Evolutionary conservation across 306 rosid genomes (phyloP), one percentile per base, ranked within the genome.

Genomic region (Begonia peltatifolia): DNA sequence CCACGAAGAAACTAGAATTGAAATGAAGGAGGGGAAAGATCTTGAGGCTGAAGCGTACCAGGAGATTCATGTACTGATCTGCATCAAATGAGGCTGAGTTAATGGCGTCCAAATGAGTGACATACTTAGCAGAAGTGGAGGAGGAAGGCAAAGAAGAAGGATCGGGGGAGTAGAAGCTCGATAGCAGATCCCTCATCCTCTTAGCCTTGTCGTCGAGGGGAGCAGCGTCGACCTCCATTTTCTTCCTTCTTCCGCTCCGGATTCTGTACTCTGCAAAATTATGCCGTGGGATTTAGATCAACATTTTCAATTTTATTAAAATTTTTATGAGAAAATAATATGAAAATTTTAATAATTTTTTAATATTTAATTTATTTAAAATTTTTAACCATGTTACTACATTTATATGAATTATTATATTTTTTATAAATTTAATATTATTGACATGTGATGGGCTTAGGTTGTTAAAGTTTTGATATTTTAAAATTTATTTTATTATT

Each of bases 91-190:
- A 73, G 56, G 74, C 13, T 60, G 84, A 66, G 73, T 90, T 85
- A 60, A 90, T 90, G 72, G 83, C 87, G 12, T 90, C 92, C 41
- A 76, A 79, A 18, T 88, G 83, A 23, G 93, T 66, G 41, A 74
- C 64, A 48, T 42, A 51, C 41, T 75, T 72, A 68, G 82, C 47
- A 8, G 71, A 46, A 1, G 63, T 63, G 4, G 67, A 57, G 54
- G 65, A 47, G 53, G 87, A 56, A 9, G 84, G 62, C 62, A 30
- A 30, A 30, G 57, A 53, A 22, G 97, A 77, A 76, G 77, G 74
- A 59, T 80, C 95, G 17, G 82, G 87, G 13, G 94, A 71, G 79
- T 90, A 85, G 94, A 90, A 90, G 74, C 95, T 90, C 9, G 97
- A 90, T 3, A 90, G 67, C 30, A 90, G 86, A 74, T 90, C 97